Evolutionary conservation across 176 grass and related monocot genomes (phyloP).

Genomic region (Thalia dealbata): DNA sequence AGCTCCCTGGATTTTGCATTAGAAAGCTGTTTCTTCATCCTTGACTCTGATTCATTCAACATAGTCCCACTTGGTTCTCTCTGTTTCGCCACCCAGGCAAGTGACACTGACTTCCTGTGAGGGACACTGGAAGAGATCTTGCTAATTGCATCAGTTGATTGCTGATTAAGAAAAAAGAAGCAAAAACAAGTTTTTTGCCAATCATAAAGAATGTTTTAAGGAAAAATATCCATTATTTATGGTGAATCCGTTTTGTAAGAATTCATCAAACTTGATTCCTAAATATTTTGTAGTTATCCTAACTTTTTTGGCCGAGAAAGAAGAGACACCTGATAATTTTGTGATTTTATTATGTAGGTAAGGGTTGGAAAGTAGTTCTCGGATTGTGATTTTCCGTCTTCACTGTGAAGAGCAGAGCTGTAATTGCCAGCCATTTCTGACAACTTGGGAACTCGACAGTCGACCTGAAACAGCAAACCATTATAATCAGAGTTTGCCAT

Average conservation of each 20-base stretch:
- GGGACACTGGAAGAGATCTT: slow-evolving; percentile 78
- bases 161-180: slow-evolving; percentile 13
- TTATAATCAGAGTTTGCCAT: neutral
- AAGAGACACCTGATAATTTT: slow-evolving; percentile 52
- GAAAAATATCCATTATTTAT: neutral
- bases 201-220: neutral
- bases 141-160: slow-evolving; percentile 63
- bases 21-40: slow-evolving; percentile 55
- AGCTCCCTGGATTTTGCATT: slow-evolving; percentile 75
- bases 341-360: slow-evolving; percentile 23
- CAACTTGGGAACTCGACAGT: slow-evolving; percentile 70
- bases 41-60: slow-evolving; percentile 44
- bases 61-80: slow-evolving; percentile 67
- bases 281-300: no score
- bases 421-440: slow-evolving; percentile 91
- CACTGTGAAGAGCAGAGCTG: slow-evolving; percentile 53
- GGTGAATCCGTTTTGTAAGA: no score
- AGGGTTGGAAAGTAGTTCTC: slow-evolving; percentile 33
- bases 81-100: slow-evolving; percentile 81
- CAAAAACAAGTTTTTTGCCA: neutral
- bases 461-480: slow-evolving; percentile 44
- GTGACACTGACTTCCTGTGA: slow-evolving; percentile 51
- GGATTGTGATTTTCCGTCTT: slow-evolving; percentile 44
- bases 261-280: no score
- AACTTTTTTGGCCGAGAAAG: neutral